phyloP scores from a whole-genome alignment of 768 basidiomycete genomes.

The Agaricus subrufescens region DNA sequence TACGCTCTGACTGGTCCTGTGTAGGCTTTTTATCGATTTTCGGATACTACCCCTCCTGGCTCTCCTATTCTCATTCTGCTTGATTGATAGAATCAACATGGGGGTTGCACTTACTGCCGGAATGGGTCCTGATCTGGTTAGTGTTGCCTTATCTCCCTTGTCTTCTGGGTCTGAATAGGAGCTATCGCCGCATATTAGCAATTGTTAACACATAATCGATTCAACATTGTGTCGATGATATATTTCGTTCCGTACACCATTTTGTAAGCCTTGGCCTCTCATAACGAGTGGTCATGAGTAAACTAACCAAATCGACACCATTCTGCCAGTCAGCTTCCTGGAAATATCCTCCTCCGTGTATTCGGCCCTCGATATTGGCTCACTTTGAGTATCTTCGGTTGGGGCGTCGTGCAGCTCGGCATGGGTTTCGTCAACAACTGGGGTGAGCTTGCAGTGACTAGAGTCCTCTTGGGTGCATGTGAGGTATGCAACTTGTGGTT shows the following conservation, averaged over 20 bases:
- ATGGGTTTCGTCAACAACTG: constrained; percentile 42
- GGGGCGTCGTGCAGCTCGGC: constrained; percentile 39
- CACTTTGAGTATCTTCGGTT: constrained; percentile 33
- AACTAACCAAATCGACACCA: background rate
- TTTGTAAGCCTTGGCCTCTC: constrained; percentile 23
- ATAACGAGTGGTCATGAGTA: background rate
- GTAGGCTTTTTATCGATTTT: constrained; percentile 36
- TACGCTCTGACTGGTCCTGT: background rate
- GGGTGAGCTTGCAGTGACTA: constrained; percentile 34
- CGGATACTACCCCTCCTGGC: constrained; percentile 38
- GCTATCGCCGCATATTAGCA: constrained; percentile 16
- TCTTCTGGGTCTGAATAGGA: background rate
- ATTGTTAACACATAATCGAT: constrained; percentile 29
- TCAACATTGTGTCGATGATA: constrained; percentile 36
- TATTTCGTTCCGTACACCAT: constrained; percentile 43
- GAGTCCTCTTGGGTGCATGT: constrained; percentile 39
- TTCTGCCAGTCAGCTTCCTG: constrained; percentile 36
- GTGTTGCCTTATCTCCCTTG: constrained; percentile 1
- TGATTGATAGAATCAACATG: constrained; percentile 41
- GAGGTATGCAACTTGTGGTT: constrained; percentile 25
- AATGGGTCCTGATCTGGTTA: constrained; percentile 36
- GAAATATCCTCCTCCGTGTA: constrained; percentile 36
- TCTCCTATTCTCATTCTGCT: constrained; percentile 34
- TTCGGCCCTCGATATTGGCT: constrained; percentile 42
- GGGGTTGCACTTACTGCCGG: constrained; percentile 39